Evolutionary conservation across 139 green algal species (phyloP), one percentile per base, ranked within the genome.

Genomic region (Ostreobium quekettii): DNA sequence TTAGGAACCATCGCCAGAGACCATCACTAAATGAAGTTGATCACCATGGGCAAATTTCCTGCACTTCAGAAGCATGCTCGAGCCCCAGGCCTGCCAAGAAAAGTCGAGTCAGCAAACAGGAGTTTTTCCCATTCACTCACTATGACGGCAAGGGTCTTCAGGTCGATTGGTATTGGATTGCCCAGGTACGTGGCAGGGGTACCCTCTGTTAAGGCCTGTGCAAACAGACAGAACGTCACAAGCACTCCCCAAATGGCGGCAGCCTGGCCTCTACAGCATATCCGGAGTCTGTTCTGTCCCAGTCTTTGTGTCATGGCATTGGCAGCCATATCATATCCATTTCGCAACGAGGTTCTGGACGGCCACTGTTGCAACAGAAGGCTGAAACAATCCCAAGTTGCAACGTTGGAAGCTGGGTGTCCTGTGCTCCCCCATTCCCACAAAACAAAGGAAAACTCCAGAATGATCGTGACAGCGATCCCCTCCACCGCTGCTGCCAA

Each of bases 111-210:
- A n/a, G n/a, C n/a, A n/a, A n/a, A n/a, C n/a, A n/a, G n/a, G n/a
- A n/a, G n/a, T n/a, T n/a, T n/a, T n/a, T n/a, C n/a, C n/a, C 0
- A 7, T 33, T 3, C 7, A 74, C 80, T 82, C 60, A 89, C 85
- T 64, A 93, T 71, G 59, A 76, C 80, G 46, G 85, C 49, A 1
- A 96, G 76, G 47, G 86, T 85, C 73, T 79, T 83, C 32, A 96
- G 76, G 82, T 87, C 81, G 71, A 95, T 89, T 49, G 90, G 90
- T 8, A 93, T 59, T 8, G 77, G 66, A 53, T 83, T 75, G 48
- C 90, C 88, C 28, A 95, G 84, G 74, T 83, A 95, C 35, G 86
- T 90, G 60, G 88, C 74, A 26, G 67, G 71, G 67, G 58, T 46
- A 33, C 19, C 3, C 1, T 24, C 42, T 28, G 2, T 32, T 48